Conservation (phyloP, 805 yeast species). For the Candida ponderosae region DNA sequence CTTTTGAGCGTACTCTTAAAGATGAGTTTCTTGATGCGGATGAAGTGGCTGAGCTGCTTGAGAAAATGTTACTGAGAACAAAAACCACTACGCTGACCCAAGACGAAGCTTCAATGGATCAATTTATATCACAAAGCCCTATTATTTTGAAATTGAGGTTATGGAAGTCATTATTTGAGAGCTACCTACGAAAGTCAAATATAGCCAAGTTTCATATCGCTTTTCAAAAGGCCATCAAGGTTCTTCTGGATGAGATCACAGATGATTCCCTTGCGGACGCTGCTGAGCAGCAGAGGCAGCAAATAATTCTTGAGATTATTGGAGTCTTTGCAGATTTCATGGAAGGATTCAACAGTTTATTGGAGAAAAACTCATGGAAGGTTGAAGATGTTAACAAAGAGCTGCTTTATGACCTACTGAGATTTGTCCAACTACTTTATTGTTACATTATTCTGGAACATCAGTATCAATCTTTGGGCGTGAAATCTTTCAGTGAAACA, state of each 20-base stretch:
- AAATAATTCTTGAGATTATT: constrained; percentile 38
- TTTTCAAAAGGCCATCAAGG: constrained; percentile 40
- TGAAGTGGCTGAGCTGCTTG: constrained; percentile 30
- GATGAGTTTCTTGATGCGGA: constrained; percentile 15
- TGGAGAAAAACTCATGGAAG: constrained; percentile 28
- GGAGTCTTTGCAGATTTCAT: constrained; percentile 49
- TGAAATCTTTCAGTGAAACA: constrained; percentile 32
- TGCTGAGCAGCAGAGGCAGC: constrained; percentile 27
- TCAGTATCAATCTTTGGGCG: constrained; percentile 29
- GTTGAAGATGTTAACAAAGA: constrained; percentile 3
- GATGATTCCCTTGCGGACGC: constrained; percentile 15
- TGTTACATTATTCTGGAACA: constrained; percentile 48
- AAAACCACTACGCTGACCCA: constrained; percentile 9
- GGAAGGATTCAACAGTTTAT: constrained; percentile 24
- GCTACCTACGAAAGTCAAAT: constrained; percentile 30
- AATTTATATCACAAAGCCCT: constrained; percentile 57
- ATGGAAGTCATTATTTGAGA: constrained; percentile 65
- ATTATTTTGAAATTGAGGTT: constrained; percentile 59
- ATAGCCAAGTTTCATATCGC: constrained; percentile 35
- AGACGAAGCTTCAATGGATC: constrained; percentile 44
- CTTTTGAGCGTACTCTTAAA: constrained; percentile 37
- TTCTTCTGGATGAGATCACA: constrained; percentile 32
- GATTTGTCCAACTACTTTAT: constrained; percentile 36
- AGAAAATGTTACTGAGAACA: constrained; percentile 31
- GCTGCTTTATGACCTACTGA: constrained; percentile 17